Conservation (phyloP, 2,329 filamentous ascomycete species). For the Calonectria honghensis region DNA sequence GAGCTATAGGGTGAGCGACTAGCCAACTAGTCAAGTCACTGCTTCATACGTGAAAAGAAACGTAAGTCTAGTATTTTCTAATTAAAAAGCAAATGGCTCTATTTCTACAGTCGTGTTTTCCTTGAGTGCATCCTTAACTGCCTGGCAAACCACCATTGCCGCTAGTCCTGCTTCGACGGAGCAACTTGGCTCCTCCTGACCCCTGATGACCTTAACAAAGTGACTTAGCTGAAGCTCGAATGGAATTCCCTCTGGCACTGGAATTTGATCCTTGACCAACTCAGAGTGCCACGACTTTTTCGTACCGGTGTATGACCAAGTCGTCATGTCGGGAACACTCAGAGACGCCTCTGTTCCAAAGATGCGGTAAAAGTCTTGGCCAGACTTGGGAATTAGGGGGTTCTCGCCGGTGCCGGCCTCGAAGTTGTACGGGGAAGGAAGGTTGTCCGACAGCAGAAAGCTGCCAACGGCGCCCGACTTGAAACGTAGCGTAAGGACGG, state of each 20-base stretch:
- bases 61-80: no score
- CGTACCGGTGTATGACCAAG: constrained; percentile 65
- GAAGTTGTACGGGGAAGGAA: constrained; percentile 72
- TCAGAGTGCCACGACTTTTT: constrained; percentile 65
- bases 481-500: constrained; percentile 72
- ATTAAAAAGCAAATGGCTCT: constrained; percentile 39
- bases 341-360: constrained; percentile 71
- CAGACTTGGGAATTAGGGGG: constrained; percentile 66
- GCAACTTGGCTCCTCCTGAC: constrained; percentile 66
- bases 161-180: constrained; percentile 68
- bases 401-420: constrained; percentile 77
- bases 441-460: constrained; percentile 73
- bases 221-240: constrained; percentile 73
- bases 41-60: not conserved
- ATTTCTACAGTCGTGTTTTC: constrained; percentile 53
- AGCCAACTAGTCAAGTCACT: not conserved
- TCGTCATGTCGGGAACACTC: constrained; percentile 72
- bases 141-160: constrained; percentile 72
- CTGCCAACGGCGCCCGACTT: constrained; percentile 73
- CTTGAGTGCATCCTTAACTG: constrained; percentile 67
- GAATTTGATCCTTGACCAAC: constrained; percentile 57
- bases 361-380: constrained; percentile 71
- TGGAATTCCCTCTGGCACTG: constrained; percentile 58
- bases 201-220: constrained; percentile 69
- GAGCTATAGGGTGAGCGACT: not conserved